Evolutionary conservation across 2,329 filamentous ascomycete genomes (phyloP).

Genomic region (Trichophyton mentagrophytes): DNA sequence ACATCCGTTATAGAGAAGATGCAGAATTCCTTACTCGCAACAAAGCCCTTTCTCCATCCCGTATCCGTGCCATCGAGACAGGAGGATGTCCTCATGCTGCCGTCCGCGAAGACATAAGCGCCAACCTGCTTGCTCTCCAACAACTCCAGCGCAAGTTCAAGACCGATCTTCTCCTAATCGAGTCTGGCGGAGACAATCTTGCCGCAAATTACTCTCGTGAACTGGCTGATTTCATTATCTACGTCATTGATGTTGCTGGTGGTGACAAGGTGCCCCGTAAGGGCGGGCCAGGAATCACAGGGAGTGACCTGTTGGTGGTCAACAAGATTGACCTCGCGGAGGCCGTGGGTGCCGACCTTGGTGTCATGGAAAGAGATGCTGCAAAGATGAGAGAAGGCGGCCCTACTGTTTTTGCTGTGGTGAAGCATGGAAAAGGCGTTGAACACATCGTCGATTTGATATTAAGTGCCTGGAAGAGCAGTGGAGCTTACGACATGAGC

Average conservation of each 20-base stretch:
- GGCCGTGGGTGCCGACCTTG: constrained; percentile 76
- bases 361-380: constrained; percentile 88
- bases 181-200: constrained; percentile 90
- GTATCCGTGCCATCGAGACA: constrained; percentile 93
- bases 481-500: constrained; percentile 51
- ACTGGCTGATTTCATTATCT: constrained; percentile 93
- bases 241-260: constrained; percentile 93
- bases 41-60: constrained; percentile 64
- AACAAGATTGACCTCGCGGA: constrained; percentile 96
- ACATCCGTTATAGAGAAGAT: constrained; percentile 52
- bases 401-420: constrained; percentile 88
- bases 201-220: constrained; percentile 94
- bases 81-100: constrained; percentile 95
- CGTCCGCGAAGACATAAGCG: constrained; percentile 89
- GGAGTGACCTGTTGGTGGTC: constrained; percentile 82
- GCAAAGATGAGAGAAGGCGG: constrained; percentile 91
- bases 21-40: constrained; percentile 90
- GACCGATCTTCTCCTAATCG: constrained; percentile 80
- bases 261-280: constrained; percentile 96
- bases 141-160: constrained; percentile 69
- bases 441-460: constrained; percentile 81
- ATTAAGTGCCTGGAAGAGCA: constrained; percentile 81
- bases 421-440: constrained; percentile 81
- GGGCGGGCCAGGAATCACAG: constrained; percentile 91
- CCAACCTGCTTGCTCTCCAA: constrained; percentile 85